Evolutionary conservation across 164 flowering plant species (phyloP), one percentile per base, ranked within the genome.

Genomic region (Vitis riparia): DNA sequence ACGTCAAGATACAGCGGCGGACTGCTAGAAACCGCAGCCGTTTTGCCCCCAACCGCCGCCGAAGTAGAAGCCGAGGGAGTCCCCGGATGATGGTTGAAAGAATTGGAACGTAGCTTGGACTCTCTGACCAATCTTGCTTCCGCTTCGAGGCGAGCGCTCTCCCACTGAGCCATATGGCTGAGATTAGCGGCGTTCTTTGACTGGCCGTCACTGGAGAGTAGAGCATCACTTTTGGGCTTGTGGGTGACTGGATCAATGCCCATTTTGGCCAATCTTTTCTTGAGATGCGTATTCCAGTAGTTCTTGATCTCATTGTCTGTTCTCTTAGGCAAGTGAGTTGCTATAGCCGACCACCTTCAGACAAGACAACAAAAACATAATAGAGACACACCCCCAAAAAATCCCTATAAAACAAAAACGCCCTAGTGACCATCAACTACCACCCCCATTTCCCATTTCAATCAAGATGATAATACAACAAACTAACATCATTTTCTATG

Each of bases 101-200:
- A 74, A 32, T 19, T 73, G 9, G 89, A 77, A 2, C 90, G 83
- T 3, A 92, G 80, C 71, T 82, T 91, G 1, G 97, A 91, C 59
- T 93, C 94, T 50, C 91, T 65, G 55, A 79, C 97, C 37, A 94
- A 76, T 12, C 96, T 68, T 9, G 98, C 93, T 58, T 94, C 98
- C 44, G 98, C 98, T 75, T 94, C 97, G 5, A 94, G 90, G 10
- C 98, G 79, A 8, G 98, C 94, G n/a, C 91, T 90, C 70, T 94
- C 97, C 98, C 97, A 92, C 63, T 91, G 97, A 61, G 97, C 97
- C 87, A 92, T 87, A 80, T 94, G 98, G 85, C 93, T 90, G 13
- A 92, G 86, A 52, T 84, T 88, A 51, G 97, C 91, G 0, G 89
- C 82, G 67, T 61, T 79, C 76, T 88, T 89, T 68, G 88, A 64